phyloP scores from a whole-genome alignment of 2,329 filamentous ascomycete genomes.

The Microsporum audouinii region DNA sequence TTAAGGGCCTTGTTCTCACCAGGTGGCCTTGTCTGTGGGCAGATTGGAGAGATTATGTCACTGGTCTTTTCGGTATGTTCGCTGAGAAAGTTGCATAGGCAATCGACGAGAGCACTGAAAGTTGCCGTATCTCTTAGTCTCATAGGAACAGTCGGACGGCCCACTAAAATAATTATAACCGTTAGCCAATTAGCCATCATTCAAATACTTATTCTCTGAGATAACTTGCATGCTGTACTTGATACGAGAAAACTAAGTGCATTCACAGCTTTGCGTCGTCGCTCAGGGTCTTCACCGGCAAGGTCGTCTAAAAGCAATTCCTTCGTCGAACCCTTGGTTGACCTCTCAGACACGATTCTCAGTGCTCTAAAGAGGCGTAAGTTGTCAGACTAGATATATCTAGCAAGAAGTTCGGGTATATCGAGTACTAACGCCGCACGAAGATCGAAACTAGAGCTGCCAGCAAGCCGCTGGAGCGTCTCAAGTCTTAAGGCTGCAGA shows the following conservation, averaged over 20 bases:
- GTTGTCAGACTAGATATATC: slow-evolving; percentile 17
- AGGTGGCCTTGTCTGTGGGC: slow-evolving; percentile 31
- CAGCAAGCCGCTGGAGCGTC: slow-evolving; percentile 56
- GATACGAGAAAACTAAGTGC: slow-evolving; percentile 35
- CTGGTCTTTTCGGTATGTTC: slow-evolving; percentile 28
- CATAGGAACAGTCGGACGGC: slow-evolving; percentile 26
- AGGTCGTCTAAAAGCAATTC: slow-evolving; percentile 34
- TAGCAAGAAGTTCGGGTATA: slow-evolving; percentile 8
- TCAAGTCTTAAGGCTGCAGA: slow-evolving; percentile 45
- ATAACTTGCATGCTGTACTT: slow-evolving; percentile 27
- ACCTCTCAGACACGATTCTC: slow-evolving; percentile 37
- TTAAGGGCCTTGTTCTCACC: slow-evolving; percentile 34
- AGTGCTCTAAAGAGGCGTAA: slow-evolving; percentile 21
- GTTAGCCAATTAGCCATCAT: neutral
- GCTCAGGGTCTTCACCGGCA: slow-evolving; percentile 27
- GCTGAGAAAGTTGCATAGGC: slow-evolving; percentile 32
- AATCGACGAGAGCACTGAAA: slow-evolving; percentile 31
- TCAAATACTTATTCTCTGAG: neutral
- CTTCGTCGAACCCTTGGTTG: slow-evolving; percentile 30
- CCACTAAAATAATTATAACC: slow-evolving; percentile 19
- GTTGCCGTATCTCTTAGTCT: slow-evolving; percentile 27
- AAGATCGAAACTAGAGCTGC: slow-evolving; percentile 62
- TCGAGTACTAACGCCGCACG: slow-evolving; percentile 50
- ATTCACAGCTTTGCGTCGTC: slow-evolving; percentile 32
- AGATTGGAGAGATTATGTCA: slow-evolving; percentile 27